Evolutionary conservation across 1,284 basidiomycete genomes (phyloP).

Genomic region (Apiotrichum sp.): DNA sequence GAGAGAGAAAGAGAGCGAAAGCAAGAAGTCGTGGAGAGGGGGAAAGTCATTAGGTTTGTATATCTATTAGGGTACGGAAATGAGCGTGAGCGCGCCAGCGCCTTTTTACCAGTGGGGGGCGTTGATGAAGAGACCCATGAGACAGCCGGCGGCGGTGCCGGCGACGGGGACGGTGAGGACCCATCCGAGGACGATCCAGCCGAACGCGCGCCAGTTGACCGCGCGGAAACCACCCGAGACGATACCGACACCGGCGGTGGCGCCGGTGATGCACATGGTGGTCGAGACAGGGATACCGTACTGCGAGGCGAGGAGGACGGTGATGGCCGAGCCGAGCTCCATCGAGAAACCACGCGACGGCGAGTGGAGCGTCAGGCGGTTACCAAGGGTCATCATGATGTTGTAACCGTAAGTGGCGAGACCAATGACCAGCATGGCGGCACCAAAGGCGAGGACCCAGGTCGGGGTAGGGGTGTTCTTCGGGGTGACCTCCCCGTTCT

Average conservation of each 20-base stretch:
- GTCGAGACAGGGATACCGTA: constrained; percentile 46
- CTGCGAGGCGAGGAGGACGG: constrained; percentile 49
- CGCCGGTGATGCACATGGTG: constrained; percentile 45
- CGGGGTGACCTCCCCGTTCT: constrained; percentile 29
- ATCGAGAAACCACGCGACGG: constrained; percentile 52
- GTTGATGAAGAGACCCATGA: constrained; percentile 47
- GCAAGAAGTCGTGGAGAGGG: no score
- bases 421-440: constrained; percentile 47
- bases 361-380: constrained; percentile 49
- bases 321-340: constrained; percentile 51
- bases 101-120: constrained; percentile 31
- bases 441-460: constrained; percentile 50
- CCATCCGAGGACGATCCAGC: constrained; percentile 43
- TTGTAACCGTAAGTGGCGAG: constrained; percentile 49
- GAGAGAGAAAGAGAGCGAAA: no score
- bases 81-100: no score
- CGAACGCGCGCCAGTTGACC: constrained; percentile 42
- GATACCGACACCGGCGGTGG: constrained; percentile 42
- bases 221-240: constrained; percentile 45
- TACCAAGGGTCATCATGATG: constrained; percentile 48
- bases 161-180: constrained; percentile 49
- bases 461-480: constrained; percentile 43
- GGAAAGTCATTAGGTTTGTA: no score
- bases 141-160: constrained; percentile 42
- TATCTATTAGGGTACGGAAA: no score